A percentile compares a stretch with the other conserved stretches of the same genome.
Evolutionary conservation across 164 flowering plant genomes (phyloP).

Genomic region (Dillenia suffruticosa): DNA sequence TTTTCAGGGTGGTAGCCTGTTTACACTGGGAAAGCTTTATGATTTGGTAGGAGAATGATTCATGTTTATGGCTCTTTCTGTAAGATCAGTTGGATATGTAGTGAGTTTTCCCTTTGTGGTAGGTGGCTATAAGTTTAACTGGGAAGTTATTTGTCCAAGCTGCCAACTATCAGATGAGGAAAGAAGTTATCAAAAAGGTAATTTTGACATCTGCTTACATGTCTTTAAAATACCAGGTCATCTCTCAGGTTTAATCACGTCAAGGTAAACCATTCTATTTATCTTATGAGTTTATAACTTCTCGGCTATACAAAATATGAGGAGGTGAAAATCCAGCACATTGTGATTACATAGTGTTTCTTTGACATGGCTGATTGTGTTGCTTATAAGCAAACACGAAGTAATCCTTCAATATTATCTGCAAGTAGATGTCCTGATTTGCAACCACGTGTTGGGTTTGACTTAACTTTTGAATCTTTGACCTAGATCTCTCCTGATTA

Average conservation of each 20-base stretch:
- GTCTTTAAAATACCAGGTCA: too few relatives aligned
- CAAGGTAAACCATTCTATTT: not conserved
- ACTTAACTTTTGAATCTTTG: too few relatives aligned
- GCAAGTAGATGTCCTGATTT: too few relatives aligned
- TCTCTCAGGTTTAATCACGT: too few relatives aligned
- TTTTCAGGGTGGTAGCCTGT: conserved; percentile 66
- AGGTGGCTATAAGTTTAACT: conserved; percentile 66
- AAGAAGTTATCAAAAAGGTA: conserved; percentile 66
- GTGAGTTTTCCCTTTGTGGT: conserved; percentile 16
- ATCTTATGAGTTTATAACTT: too few relatives aligned
- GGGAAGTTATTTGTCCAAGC: conserved; percentile 74
- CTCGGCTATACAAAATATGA: not conserved
- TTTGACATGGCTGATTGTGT: too few relatives aligned
- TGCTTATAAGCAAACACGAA: not conserved
- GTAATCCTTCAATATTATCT: not conserved
- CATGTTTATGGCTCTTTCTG: conserved; percentile 1
- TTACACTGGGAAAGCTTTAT: conserved; percentile 62
- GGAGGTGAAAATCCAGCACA: not conserved
- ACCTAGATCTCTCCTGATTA: too few relatives aligned
- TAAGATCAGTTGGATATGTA: conserved; percentile 7
- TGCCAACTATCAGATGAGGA: conserved; percentile 79
- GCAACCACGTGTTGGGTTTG: too few relatives aligned
- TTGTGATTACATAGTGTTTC: not conserved
- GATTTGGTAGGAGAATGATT: conserved; percentile 48
- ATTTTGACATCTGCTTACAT: too few relatives aligned